Conservation (phyloP, 345 rosid genomes). For the Gossypioides kirkii region DNA sequence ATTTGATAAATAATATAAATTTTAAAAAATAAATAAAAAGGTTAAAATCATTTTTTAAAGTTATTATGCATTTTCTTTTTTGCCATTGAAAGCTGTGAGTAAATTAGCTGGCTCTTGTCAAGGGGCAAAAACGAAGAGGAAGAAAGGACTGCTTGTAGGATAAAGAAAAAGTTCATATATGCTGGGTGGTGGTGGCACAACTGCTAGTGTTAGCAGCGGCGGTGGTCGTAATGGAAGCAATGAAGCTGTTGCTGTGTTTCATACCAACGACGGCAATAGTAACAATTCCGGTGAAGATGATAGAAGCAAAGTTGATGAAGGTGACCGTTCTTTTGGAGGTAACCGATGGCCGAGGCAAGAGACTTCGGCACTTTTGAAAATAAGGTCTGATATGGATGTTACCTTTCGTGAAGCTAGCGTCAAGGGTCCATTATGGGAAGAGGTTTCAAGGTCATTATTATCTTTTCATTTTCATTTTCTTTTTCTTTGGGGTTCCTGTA, state of each 20-base stretch:
- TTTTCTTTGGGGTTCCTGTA: not conserved
- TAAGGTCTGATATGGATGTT: conserved; percentile 68
- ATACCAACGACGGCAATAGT: not conserved
- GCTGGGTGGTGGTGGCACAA: conserved; percentile 16
- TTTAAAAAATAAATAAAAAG: not conserved
- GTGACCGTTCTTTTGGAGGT: conserved; percentile 47
- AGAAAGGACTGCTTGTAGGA: conserved; percentile 8
- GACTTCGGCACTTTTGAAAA: conserved; percentile 60
- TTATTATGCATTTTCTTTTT: not conserved
- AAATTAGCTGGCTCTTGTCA: conserved; percentile 14
- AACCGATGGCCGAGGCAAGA: conserved; percentile 84
- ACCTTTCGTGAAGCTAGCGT: conserved; percentile 62
- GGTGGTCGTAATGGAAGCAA: conserved; percentile 16
- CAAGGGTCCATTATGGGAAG: conserved; percentile 68
- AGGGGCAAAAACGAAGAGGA: not conserved
- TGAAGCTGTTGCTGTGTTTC: not conserved
- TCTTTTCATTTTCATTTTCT: not conserved
- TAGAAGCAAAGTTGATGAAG: conserved; percentile 27
- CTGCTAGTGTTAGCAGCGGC: conserved; percentile 4
- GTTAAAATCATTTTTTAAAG: not conserved
- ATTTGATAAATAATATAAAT: too few species aligned
- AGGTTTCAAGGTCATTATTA: conserved; percentile 49
- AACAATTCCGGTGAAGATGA: conserved; percentile 37
- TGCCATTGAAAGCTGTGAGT: conserved; percentile 26
- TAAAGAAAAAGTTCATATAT: not conserved